phyloP scores from a whole-genome alignment of 305 asterid species.

The Rubia peregrina region DNA sequence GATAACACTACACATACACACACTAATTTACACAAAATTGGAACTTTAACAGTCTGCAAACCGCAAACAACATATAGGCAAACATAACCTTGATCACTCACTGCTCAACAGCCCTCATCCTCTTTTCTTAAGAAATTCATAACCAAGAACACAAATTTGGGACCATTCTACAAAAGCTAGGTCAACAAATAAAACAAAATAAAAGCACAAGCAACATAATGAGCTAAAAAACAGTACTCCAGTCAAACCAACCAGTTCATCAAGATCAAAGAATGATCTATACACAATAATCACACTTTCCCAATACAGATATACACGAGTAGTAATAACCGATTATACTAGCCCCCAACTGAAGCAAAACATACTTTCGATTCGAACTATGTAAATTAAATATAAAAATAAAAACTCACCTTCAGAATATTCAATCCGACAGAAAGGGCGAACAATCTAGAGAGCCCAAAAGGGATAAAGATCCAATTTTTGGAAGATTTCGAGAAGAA shows the following conservation, averaged over 20 bases:
- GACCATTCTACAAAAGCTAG: not conserved
- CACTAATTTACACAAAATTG: not conserved
- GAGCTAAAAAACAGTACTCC: not conserved
- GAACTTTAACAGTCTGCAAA: not conserved
- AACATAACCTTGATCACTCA: not conserved
- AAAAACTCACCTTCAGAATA: constrained; percentile 19
- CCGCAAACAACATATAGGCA: not conserved
- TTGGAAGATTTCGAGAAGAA: not conserved
- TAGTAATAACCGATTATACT: not conserved
- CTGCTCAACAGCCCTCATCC: not conserved
- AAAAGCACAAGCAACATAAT: not conserved
- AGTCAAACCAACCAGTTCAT: constrained; percentile 1
- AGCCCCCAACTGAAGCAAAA: not conserved
- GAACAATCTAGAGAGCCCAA: not conserved
- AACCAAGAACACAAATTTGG: not conserved
- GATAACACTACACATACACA: too few species aligned
- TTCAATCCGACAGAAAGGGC: constrained; percentile 13
- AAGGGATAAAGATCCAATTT: constrained; percentile 6
- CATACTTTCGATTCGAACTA: not conserved
- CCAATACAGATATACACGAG: not conserved
- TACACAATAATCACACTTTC: not conserved
- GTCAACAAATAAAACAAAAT: not conserved
- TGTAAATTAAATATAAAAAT: too few species aligned
- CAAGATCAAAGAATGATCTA: constrained; percentile 3
- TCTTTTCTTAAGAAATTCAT: not conserved